Evolutionary conservation across 179 eudicot species (phyloP).

Genomic region (Corrigiola litoralis): DNA sequence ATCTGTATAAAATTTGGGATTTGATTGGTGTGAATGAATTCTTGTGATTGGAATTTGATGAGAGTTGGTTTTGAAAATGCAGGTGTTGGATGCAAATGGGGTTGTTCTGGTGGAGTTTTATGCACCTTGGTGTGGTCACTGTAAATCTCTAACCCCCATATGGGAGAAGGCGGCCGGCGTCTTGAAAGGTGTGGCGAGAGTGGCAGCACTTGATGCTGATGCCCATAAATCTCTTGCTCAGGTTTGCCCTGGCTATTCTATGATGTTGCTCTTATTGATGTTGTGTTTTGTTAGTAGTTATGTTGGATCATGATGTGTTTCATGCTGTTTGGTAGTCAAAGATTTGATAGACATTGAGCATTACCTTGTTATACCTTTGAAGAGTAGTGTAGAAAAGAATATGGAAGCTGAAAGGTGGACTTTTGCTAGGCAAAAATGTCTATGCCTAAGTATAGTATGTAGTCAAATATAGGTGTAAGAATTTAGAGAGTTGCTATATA

Average conservation of each 20-base stretch:
- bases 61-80: constrained; percentile 23
- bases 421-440: neutral
- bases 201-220: constrained; percentile 91
- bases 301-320: neutral
- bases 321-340: neutral
- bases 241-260: constrained; percentile 32
- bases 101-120: constrained; percentile 86
- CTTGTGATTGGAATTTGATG: neutral
- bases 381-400: neutral
- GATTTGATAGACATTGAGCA: neutral
- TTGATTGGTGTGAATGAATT: neutral
- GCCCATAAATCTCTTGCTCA: constrained; percentile 81
- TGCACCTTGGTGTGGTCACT: constrained; percentile 99
- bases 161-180: constrained; percentile 87
- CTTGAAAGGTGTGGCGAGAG: constrained; percentile 79
- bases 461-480: too few species aligned
- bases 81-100: constrained; percentile 82
- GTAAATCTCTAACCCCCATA: constrained; percentile 75
- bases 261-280: neutral
- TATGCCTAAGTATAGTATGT: too few species aligned
- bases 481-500: too few species aligned
- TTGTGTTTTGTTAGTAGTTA: neutral
- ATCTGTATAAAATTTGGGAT: neutral
- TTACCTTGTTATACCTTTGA: neutral
- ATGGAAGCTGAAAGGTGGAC: neutral